Percentiles rank a stretch among this genome's conserved stretches.
These are phyloP conservation scores for Boletus sp. DNA, from an alignment of 1,284 basidiomycete species.

Conservation along the genomic window DNA sequence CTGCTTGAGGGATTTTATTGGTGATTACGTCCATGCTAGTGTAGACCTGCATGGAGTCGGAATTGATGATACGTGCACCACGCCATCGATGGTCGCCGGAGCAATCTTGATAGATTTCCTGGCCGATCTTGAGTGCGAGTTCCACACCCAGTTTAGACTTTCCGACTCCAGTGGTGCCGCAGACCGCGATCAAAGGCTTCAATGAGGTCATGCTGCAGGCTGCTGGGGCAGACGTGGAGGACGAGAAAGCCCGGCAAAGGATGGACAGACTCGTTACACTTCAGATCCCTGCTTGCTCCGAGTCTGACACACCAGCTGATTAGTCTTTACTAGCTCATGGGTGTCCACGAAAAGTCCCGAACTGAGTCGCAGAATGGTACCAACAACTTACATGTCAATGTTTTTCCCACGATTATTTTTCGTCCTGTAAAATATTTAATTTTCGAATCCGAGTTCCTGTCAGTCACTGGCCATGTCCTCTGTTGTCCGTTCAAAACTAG, in stretches of 20 bases:
- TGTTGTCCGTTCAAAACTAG: conserved; percentile 23
- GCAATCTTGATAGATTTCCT: conserved; percentile 17
- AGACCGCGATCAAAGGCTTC: conserved; percentile 74
- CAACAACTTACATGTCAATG: too few relatives aligned
- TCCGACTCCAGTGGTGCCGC: conserved; percentile 95
- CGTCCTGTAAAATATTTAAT: neutral
- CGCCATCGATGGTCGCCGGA: conserved; percentile 42
- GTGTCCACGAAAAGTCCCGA: neutral
- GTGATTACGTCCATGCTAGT: conserved; percentile 92
- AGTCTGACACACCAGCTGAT: neutral
- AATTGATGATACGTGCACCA: conserved; percentile 81
- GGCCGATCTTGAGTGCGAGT: conserved; percentile 62
- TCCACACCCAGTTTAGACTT: conserved; percentile 93
- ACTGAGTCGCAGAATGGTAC: too few relatives aligned
- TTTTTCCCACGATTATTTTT: conserved; percentile 6
- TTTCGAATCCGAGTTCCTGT: neutral
- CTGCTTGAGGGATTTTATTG: conserved; percentile 82
- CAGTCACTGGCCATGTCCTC: conserved; percentile 32
- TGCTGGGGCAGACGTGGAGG: neutral
- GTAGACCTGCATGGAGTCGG: conserved; percentile 98
- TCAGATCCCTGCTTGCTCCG: neutral
- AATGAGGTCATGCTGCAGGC: conserved; percentile 23
- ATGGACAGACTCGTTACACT: neutral
- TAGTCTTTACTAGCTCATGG: too few relatives aligned
- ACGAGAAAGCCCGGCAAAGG: neutral